Conservation (phyloP, 306 rosid genomes). For the Lathyrus aphaca region DNA sequence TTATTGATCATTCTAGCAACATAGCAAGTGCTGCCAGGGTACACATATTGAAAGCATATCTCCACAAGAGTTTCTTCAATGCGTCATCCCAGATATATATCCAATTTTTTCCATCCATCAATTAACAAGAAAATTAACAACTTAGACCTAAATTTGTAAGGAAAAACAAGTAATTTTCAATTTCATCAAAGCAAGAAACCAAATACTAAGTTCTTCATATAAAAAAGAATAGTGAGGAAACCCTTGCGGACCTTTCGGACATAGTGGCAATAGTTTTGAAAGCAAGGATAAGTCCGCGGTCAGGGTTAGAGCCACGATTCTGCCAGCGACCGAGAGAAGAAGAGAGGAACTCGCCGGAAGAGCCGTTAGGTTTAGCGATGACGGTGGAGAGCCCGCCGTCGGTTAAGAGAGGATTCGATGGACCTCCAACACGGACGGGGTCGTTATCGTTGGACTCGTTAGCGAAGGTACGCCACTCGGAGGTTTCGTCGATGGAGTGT, state of each 20-base stretch:
- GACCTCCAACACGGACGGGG: constrained; percentile 90
- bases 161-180: not conserved
- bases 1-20: not conserved
- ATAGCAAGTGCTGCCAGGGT: too few species aligned
- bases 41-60: not conserved
- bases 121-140: not conserved
- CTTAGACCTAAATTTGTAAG: not conserved
- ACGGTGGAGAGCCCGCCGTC: constrained; percentile 90
- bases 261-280: constrained; percentile 94
- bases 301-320: constrained; percentile 95
- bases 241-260: constrained; percentile 74
- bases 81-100: not conserved
- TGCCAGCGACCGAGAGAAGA: constrained; percentile 96
- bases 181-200: not conserved
- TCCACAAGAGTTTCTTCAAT: not conserved
- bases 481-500: constrained; percentile 92
- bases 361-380: constrained; percentile 90
- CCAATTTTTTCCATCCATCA: not conserved
- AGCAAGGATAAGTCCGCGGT: constrained; percentile 83
- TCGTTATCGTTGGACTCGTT: constrained; percentile 94
- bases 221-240: not conserved
- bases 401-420: constrained; percentile 76
- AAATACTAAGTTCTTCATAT: too few species aligned
- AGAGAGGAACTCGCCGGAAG: constrained; percentile 78
- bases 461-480: constrained; percentile 95